Conservation (phyloP, 1,139 yeast species). For the Candida freyschussii region DNA sequence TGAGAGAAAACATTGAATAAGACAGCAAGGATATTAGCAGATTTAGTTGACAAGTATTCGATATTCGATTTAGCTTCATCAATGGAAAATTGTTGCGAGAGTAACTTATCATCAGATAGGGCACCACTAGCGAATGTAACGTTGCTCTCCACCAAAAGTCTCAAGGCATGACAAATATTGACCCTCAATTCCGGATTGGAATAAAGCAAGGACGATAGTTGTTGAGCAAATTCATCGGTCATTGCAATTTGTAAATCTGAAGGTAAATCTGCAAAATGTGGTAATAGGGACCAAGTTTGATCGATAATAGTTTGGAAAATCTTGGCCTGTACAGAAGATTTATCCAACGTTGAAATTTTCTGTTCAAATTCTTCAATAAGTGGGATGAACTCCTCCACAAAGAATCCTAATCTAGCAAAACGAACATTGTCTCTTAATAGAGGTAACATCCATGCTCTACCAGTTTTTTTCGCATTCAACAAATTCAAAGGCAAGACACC, state of each 20-base stretch:
- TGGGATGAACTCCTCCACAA: constrained; percentile 62
- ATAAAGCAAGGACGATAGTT: constrained; percentile 69
- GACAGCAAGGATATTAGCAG: constrained; percentile 77
- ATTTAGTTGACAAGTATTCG: constrained; percentile 56
- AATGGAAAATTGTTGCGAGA: constrained; percentile 58
- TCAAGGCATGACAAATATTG: constrained; percentile 74
- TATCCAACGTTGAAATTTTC: constrained; percentile 30
- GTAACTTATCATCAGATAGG: constrained; percentile 48
- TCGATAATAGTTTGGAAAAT: constrained; percentile 79
- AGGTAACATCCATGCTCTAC: constrained; percentile 96
- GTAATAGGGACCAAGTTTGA: constrained; percentile 89
- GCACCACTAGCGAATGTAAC: constrained; percentile 57
- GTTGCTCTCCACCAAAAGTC: constrained; percentile 74
- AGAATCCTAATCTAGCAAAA: constrained; percentile 63
- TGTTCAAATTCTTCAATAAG: constrained; percentile 52
- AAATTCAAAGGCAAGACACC: constrained; percentile 74
- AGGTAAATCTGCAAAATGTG: constrained; percentile 87
- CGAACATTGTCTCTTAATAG: constrained; percentile 80
- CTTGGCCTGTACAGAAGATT: constrained; percentile 63
- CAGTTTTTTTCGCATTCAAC: constrained; percentile 48
- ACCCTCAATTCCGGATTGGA: constrained; percentile 72
- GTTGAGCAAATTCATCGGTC: constrained; percentile 72
- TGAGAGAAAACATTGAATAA: constrained; percentile 88
- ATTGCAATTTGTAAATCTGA: constrained; percentile 62
- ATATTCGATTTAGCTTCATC: constrained; percentile 52